Evolutionary conservation across 345 rosid species (phyloP), one percentile per base, ranked within the genome.

Genomic region (Murraya koenigii): DNA sequence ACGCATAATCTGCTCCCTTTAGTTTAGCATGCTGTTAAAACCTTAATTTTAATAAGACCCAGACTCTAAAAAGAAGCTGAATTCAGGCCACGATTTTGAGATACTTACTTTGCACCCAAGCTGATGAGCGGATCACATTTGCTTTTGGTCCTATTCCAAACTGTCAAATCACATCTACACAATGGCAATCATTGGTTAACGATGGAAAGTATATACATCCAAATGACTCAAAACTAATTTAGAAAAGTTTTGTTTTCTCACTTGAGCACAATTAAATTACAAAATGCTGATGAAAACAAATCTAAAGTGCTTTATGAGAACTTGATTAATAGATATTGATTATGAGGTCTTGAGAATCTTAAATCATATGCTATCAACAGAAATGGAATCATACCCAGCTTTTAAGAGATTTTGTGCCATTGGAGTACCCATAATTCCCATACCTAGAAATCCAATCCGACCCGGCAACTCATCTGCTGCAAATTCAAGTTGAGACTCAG

Each of bases 361-460:
- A 17, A 32, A 23, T 39, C 55, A 75, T 70, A 7, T 23, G 72
- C 17, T 25, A 25, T 69, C n/a, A 74, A 25, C 47, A 32, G 23
- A 71, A 35, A 69, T 32, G 33, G 69, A 10, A 52, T n/a, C 80
- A 28, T 93, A 93, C 97, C 97, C 98, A 64, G 95, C 91, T 80
- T 90, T 95, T 69, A 95, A 75, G 88, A 95, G 98, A 89, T 95
- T 95, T 61, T 83, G 93, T 35, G 97, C 95, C 98, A 93, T 95
- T 41, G 98, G 97, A 72, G 90, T 75, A 72, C 97, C 98, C 98
- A 95, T 95, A 82, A 95, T 93, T 83, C 98, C 98, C 79, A 90
- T 77, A 74, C 98, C 97, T 36, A 95, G 88, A 87, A 95, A 93
- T n/a, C 98, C 98, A 80, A 95, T 67, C 56, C 88, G 84, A 59